A percentile compares a stretch with the other conserved stretches of the same genome.
Evolutionary conservation across 2,329 filamentous ascomycete species (phyloP).

Genomic region (Phialemonium atrogriseum): DNA sequence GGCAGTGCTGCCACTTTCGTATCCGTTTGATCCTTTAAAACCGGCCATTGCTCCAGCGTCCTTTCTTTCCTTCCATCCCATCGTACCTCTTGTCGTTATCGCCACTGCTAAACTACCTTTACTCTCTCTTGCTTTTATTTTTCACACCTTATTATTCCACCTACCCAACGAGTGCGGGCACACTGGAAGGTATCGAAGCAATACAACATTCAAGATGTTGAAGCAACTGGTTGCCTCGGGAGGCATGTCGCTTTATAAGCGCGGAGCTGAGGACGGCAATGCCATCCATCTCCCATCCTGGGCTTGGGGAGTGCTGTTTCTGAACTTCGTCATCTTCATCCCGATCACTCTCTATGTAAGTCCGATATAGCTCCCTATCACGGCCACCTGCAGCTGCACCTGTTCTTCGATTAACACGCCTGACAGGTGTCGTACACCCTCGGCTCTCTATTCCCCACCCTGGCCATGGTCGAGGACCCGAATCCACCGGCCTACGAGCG

Average conservation of each 20-base stretch:
- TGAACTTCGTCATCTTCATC: conserved; percentile 23
- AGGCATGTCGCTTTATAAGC: conserved; percentile 16
- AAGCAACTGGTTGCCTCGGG: not conserved
- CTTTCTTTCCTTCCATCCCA: too few relatives aligned
- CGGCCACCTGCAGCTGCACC: too few relatives aligned
- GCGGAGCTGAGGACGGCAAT: conserved; percentile 22
- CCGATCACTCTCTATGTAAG: conserved; percentile 35
- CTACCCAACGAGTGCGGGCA: too few relatives aligned
- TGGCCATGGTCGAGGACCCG: conserved; percentile 52
- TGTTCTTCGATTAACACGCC: not conserved
- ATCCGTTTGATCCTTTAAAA: too few relatives aligned
- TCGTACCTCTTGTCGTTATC: too few relatives aligned
- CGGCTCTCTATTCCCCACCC: conserved; percentile 39
- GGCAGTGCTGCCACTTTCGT: too few relatives aligned
- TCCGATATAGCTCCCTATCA: too few relatives aligned
- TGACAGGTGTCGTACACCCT: conserved; percentile 42
- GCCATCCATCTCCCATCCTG: conserved; percentile 23
- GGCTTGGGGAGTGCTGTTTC: not conserved
- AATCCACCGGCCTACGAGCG: conserved; percentile 46
- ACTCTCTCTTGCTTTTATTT: too few relatives aligned
- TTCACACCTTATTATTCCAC: not conserved
- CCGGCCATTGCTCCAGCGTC: too few relatives aligned
- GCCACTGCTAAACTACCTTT: too few relatives aligned
- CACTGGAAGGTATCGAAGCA: too few relatives aligned
- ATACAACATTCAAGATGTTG: not conserved